phyloP scores from a whole-genome alignment of 805 yeast species.

The Tetrapisispora arboricola region DNA sequence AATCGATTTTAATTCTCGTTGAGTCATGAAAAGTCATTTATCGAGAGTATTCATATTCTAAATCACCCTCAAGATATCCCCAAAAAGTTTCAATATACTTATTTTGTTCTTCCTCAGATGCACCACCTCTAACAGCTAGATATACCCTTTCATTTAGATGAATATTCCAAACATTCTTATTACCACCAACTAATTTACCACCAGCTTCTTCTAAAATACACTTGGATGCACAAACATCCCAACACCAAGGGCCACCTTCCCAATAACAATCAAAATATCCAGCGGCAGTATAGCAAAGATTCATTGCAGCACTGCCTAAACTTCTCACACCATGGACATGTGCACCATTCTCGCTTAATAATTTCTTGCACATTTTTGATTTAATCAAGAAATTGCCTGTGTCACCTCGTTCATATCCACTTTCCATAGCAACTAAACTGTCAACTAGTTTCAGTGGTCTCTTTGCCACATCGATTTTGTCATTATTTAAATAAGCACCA shows the following conservation, averaged over 20 bases:
- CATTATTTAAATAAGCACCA: conserved; percentile 45
- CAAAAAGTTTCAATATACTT: conserved; percentile 40
- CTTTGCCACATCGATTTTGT: conserved; percentile 25
- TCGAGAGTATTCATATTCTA: conserved; percentile 27
- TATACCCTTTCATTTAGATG: conserved; percentile 44
- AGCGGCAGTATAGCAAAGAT: conserved; percentile 45
- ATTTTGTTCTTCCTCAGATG: conserved; percentile 33
- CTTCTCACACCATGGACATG: conserved; percentile 53
- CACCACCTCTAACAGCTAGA: conserved; percentile 46
- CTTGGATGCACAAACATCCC: conserved; percentile 69
- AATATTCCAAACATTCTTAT: conserved; percentile 38
- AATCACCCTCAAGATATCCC: conserved; percentile 37
- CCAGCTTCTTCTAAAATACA: conserved; percentile 51
- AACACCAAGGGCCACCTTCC: conserved; percentile 62
- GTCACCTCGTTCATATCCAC: conserved; percentile 55
- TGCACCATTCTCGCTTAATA: conserved; percentile 42
- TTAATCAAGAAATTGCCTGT: conserved; percentile 44
- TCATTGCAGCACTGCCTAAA: conserved; percentile 57
- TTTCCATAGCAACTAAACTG: conserved; percentile 47
- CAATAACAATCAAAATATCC: conserved; percentile 54
- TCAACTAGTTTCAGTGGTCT: conserved; percentile 38
- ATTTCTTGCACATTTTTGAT: conserved; percentile 36
- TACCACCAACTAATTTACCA: conserved; percentile 46
- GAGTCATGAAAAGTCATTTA: no score
- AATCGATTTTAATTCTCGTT: no score